Base-by-base conservation (phyloP, 768 basidiomycete species). In the Tricholoma saponaceum region DNA sequence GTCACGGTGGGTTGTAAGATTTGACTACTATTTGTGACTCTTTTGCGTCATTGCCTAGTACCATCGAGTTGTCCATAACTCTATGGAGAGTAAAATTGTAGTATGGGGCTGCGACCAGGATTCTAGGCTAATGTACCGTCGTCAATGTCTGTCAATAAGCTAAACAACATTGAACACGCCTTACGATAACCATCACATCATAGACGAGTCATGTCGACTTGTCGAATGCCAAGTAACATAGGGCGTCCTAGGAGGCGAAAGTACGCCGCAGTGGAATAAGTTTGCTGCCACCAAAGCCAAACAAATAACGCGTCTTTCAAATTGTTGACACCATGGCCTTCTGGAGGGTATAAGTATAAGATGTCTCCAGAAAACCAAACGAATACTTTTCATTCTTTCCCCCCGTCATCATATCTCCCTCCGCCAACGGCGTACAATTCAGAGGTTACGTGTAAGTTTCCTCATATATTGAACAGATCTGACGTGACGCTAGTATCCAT, bases 401-500 rank as follows among this genome's bases (percentile, higher is more conserved):
- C 7, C 52, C 33, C 20, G 13, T 16, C 18, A 52, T 39, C 33
- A 52, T 52, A 35, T 39, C 52, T 32, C 22, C 32, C 51, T 16
- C 22, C 22, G 30, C 6, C 39, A 23, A 33, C 18, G 5, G 39
- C 2, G 30, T 22, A 5, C 20, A 25, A 23, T 52, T 52, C 20
- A 52, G 20, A 32, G 52, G 52, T 14, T 39, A 52, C 12, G 52
- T 18, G 52, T 52, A 3, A 52, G 52, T 35, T 37, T 52, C n/a
- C 20, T 7, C 52, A n/a, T n/a, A 52, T 23, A 37, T 26, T 23
- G 4, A 3, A 37, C 25, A 3, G 16, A 13, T 22, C 12, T 14
- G 10, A 35, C 51, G 32, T n/a, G n/a, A n/a, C 13, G 18, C 20
- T 18, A 75, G 74, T 41, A 57, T 74, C 22, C 65, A n/a, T n/a